A percentile compares a stretch with the other conserved stretches of the same genome.
Evolutionary conservation across 2,329 filamentous ascomycete species (phyloP).

Genomic region (Pseudogymnoascus sp.): DNA sequence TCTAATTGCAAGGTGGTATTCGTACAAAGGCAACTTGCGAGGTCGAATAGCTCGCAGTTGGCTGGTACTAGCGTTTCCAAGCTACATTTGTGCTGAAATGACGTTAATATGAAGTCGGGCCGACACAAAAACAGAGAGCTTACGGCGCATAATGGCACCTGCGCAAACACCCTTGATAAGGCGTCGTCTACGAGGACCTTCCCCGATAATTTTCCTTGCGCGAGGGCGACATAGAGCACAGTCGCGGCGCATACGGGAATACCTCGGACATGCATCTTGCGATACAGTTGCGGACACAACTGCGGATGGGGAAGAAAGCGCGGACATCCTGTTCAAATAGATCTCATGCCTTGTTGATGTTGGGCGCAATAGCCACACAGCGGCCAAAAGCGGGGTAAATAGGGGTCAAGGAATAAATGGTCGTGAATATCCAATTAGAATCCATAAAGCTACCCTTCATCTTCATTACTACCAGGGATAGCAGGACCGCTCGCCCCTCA

Average conservation of each 20-base stretch:
- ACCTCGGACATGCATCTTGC: neutral
- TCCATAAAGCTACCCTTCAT: neutral
- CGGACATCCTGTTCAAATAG: neutral
- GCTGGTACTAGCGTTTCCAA: neutral
- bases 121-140: neutral
- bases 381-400: neutral
- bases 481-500: constrained; percentile 11
- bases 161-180: neutral
- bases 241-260: neutral
- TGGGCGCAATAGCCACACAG: neutral
- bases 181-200: no score
- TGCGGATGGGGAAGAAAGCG: neutral
- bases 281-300: neutral
- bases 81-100: neutral
- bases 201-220: no score
- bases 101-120: neutral
- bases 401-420: neutral
- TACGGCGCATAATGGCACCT: constrained; percentile 7
- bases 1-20: constrained; percentile 14
- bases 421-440: neutral
- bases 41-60: neutral
- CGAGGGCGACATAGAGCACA: neutral
- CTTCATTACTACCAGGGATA: no score
- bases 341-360: constrained; percentile 1
- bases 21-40: constrained; percentile 16